These are phyloP conservation scores for Aspergillus sp. DNA, from an alignment of 2,329 filamentous ascomycete genomes.

Conservation along the genomic window DNA sequence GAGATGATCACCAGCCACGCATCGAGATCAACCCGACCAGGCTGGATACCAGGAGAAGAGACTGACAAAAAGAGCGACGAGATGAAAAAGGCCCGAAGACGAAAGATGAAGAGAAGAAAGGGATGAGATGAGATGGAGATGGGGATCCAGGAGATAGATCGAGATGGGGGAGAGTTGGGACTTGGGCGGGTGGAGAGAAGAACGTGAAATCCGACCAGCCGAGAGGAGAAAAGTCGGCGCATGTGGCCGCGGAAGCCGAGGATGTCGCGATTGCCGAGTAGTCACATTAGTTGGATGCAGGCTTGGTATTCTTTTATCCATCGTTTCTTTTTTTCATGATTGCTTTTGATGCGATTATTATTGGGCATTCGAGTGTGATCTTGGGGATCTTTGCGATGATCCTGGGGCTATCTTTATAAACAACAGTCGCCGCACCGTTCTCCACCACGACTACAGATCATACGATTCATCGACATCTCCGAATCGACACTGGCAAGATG, in stretches of 20 bases:
- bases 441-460: too few species aligned
- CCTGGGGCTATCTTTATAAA: too few species aligned
- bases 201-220: conserved; percentile 12
- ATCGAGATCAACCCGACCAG: conserved; percentile 18
- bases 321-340: background rate
- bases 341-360: background rate
- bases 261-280: background rate
- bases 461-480: too few species aligned
- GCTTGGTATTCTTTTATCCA: too few species aligned
- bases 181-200: conserved; percentile 3
- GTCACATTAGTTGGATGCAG: too few species aligned
- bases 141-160: conserved; percentile 4
- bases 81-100: conserved; percentile 5
- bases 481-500: too few species aligned
- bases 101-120: conserved; percentile 7
- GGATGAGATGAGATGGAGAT: conserved; percentile 16
- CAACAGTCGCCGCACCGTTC: too few species aligned
- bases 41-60: conserved; percentile 1
- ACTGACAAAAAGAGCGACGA: conserved; percentile 7
- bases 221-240: conserved; percentile 7
- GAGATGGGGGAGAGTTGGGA: background rate
- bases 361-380: background rate
- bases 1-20: conserved; percentile 20
- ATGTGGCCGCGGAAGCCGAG: conserved; percentile 18
- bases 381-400: background rate